Evolutionary conservation across 2,329 filamentous ascomycete genomes (phyloP), one percentile per base, ranked within the genome.

Genomic region (Nothomitra cinnamomea): DNA sequence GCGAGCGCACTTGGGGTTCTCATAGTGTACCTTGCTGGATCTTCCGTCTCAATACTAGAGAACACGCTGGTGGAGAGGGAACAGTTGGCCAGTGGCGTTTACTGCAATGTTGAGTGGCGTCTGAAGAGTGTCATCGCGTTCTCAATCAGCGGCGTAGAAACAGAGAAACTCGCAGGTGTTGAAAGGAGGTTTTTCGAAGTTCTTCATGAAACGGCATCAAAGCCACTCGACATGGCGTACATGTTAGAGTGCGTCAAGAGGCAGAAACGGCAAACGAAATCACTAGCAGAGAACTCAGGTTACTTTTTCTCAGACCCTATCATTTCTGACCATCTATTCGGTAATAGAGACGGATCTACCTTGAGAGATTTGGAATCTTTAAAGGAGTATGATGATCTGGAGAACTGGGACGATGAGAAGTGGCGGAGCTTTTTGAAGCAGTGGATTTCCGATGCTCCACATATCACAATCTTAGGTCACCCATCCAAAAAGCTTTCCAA

Each of bases 11-110:
- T 95, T 2, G 85, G 85, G 57, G 79, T 94, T 51, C 70, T 94
- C 1, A 74, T 95, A 40, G 81, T 83, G 1, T 98, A 96, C 62
- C 78, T 98, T 17, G 87, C 87, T 57, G 92, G 89, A 4, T 96
- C 92, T 0, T 94, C 94, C 0, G 87, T 94, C 2, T 90, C 90
- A 0, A 74, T 98, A 1, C 72, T 98, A 4, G 90, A 96, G 63
- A 96, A 96, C 60, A 77, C 82, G 17, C 76, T 98, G 56, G 92
- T 98, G 1, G 92, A 98, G 64, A 87, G 83, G 61, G 90, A 96
- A 66, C 85, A 94, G 60, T 77, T 96, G 47, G 86, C 88, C 2
- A 95, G 88, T 67, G 86, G 83, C 5, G 81, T 96, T 10, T 81
- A 82, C 50, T 88, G 85, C 65, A 83, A 79, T 66, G 83, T 80